These are phyloP conservation scores for Tarenaya hassleriana DNA, from an alignment of 345 rosid genomes.

Conservation along the genomic window DNA sequence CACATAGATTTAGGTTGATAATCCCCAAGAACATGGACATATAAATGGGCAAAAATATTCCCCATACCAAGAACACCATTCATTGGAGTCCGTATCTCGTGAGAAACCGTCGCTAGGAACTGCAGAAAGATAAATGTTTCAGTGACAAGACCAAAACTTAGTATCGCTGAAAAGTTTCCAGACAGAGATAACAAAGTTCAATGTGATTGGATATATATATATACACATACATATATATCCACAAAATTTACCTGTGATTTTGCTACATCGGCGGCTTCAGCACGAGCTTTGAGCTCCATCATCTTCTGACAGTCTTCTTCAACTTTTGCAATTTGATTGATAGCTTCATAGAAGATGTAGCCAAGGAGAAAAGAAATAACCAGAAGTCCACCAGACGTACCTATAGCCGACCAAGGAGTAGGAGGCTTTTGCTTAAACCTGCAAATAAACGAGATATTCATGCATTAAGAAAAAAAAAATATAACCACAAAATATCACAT, in stretches of 20 bases:
- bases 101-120: constrained; percentile 98
- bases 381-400: constrained; percentile 47
- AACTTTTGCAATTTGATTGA: constrained; percentile 62
- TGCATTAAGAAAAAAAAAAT: constrained; percentile 15
- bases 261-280: constrained; percentile 98
- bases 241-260: constrained; percentile 31
- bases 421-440: constrained; percentile 81
- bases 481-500: constrained; percentile 9
- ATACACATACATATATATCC: too few species aligned
- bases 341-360: constrained; percentile 69
- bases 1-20: neutral
- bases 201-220: too few species aligned
- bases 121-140: constrained; percentile 32
- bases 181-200: neutral
- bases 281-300: constrained; percentile 81
- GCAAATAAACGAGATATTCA: constrained; percentile 15
- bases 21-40: neutral
- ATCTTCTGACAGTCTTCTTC: constrained; percentile 69
- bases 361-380: constrained; percentile 70
- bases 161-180: neutral
- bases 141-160: constrained; percentile 8
- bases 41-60: neutral
- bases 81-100: constrained; percentile 97
- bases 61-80: constrained; percentile 49
- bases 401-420: constrained; percentile 75